Evolutionary conservation across 2,329 filamentous ascomycete genomes (phyloP), one percentile per base, ranked within the genome.

Genomic region (Ophiostoma australiae): DNA sequence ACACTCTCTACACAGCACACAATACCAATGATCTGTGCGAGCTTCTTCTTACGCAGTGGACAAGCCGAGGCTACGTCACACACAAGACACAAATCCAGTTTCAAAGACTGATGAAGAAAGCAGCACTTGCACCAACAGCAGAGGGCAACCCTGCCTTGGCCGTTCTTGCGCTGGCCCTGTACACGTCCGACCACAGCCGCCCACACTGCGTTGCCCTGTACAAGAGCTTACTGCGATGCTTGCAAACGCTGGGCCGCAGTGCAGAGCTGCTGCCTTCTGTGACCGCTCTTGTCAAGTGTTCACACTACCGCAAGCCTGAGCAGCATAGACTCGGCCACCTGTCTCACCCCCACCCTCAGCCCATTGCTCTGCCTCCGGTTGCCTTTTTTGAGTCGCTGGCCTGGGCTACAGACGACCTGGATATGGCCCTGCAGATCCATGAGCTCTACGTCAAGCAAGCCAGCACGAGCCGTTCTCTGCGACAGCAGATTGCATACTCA

Each of bases 1-100:
- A 35, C 5, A 17, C 15, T n/a, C 17, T 27, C 23, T 55, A 20
- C 13, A 33, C 77, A 20, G 41, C 37, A 13, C 23, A 39, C 65
- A 52, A 39, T 48, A 52, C 20, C 23, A 13, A 23, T 44, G 76
- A 77, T 35, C 65, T 80, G 41, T 77, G 75, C 66, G 73, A 75
- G 4, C 73, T 80, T 55, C 68, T 79, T 4, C 37, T 78, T 7
- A 72, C 74, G 4, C 78, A 79, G 67, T 80, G 78, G 78, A 52
- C 67, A 13, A 79, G 77, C 65, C 75, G 75, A 15, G 75, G 75
- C 13, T 77, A 77, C 69, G 69, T 78, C 7, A 39, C 63, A 23
- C 63, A n/a, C 6, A 23, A 39, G 20, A 41, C 35, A 23, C 17
- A 39, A 35, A 5, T 6, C 4, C 17, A 66, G 35, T 66, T 39